Conservation (phyloP, 139 green algal species). For the Micromonas commoda region DNA sequence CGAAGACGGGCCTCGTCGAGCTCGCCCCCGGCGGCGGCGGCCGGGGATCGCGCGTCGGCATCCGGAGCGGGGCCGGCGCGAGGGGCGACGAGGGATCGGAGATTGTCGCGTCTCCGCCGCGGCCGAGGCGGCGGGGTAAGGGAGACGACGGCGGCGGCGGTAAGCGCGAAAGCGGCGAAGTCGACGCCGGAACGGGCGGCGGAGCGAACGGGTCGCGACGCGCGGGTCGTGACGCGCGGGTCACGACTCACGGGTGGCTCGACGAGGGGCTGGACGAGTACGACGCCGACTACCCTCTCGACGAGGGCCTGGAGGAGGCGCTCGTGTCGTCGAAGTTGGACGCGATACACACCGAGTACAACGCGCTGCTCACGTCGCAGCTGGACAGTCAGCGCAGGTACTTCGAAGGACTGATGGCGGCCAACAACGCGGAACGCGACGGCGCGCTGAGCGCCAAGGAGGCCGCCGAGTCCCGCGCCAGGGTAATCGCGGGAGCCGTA, state of each 20-base stretch:
- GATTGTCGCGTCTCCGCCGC: no score
- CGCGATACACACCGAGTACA: slow-evolving; percentile 69
- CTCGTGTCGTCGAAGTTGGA: slow-evolving; percentile 46
- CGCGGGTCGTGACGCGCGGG: no score
- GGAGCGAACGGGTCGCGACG: no score
- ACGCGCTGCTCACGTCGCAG: slow-evolving; percentile 79
- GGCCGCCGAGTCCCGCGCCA: neutral
- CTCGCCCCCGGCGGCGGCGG: slow-evolving; percentile 54
- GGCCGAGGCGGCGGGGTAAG: no score
- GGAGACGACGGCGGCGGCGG: no score
- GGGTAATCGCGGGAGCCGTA: neutral
- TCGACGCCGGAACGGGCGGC: no score
- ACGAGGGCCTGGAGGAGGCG: slow-evolving; percentile 62
- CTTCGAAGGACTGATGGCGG: slow-evolving; percentile 55
- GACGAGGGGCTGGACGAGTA: slow-evolving; percentile 12
- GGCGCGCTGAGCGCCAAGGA: neutral
- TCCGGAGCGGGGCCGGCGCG: neutral
- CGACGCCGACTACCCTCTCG: slow-evolving; percentile 30
- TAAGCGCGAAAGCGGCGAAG: neutral
- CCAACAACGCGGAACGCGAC: neutral
- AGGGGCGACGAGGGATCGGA: no score
- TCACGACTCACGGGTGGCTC: no score
- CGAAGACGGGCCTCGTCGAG: slow-evolving; percentile 91
- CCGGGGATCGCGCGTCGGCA: neutral
- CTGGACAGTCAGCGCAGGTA: slow-evolving; percentile 81